Evolutionary conservation across 2,329 filamentous ascomycete species (phyloP), one percentile per base, ranked within the genome.

Genomic region (Moelleriella libera): DNA sequence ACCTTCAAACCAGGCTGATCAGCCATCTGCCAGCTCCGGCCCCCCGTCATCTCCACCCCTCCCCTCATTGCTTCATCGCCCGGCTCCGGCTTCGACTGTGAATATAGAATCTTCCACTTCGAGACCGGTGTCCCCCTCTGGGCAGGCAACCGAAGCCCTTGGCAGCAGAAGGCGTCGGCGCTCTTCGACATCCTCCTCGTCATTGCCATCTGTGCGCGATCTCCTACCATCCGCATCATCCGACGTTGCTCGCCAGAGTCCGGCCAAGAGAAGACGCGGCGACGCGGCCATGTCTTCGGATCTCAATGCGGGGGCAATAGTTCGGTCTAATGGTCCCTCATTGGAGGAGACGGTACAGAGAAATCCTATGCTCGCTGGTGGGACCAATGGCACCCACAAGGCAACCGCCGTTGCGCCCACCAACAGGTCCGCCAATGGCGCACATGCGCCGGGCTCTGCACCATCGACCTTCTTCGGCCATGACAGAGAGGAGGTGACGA

Each of bases 401-500:
- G 51, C 67, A 9, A 60, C 64, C 10, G 60, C 64, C 47, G 62
- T 64, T 48, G 28, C 43, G 5, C 60, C 70, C 21, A 61, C 72
- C 45, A 85, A 84, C 57, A 78, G 81, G 37, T 72, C 76, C 40
- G 64, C 71, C 10, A 61, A 53, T 45, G 57, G 58, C 49, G 51
- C 48, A 45, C 49, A 45, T 29, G 41, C 50, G 12, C 44, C 48
- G 10, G 46, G 47, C 21, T 50, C 51, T 32, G 53, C 50, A 10
- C 52, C 57, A 2, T 45, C 55, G 43, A 65, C 62, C 30, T 97
- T 94, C 63, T 83, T 81, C 59, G 89, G 88, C 14, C 90, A 97
- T 60, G 80, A 92, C 60, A 80, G 88, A 60, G 88, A 95, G 69
- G 90, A 98, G 68, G 83, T 97, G 43, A 94, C 90, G 5, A 76